Base-by-base conservation (phyloP, 371 early-diverging fungal genomes). In the Funneliformis caledonium region DNA sequence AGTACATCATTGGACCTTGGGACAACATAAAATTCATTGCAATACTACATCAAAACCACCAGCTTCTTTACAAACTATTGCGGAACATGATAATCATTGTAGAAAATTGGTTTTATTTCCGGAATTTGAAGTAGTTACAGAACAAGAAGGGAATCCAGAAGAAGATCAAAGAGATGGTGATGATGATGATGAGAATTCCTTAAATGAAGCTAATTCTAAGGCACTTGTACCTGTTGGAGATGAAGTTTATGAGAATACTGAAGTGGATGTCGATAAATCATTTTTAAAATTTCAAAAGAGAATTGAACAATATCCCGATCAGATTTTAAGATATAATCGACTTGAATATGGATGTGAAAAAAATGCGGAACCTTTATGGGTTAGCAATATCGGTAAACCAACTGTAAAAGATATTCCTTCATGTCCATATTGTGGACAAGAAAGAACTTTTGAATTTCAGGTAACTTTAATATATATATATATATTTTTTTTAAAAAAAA, bases 391-490 rank as follows among this genome's bases (percentile, higher is more conserved):
- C 12, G 90, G 88, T 9, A 89, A 89, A 80, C 96, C 96, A 5
- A 81, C 74, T 4, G 52, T 52, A 7, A 82, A 80, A 10, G 88
- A 91, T 65, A 89, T 96, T 61, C 91, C 93, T 26, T 78, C 84
- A 0, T 98, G 99, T 86, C 90, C 89, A 9, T 85, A 87, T 60
- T 98, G 99, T 82, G 89, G 91, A 11, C 89, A 88, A 4, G 86
- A 87, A 42, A 89, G 97, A 47, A 90, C 93, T 45, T 96, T 97
- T 86, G 99, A 98, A 84, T 95, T 97, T 83, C 98, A 98, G 88
- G 93, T 95, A 83, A 68, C 31, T 19, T 70, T 62, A 45, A 52
- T 37, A 7, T 61, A 26, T 8, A 22, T 45, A 10, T 45, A 14
- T 72, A 0, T 0, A 5, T 47, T 33, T n/a, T 43, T 45, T 45